Base-by-base conservation (phyloP, 345 rosid genomes). In the Citrus medica region DNA sequence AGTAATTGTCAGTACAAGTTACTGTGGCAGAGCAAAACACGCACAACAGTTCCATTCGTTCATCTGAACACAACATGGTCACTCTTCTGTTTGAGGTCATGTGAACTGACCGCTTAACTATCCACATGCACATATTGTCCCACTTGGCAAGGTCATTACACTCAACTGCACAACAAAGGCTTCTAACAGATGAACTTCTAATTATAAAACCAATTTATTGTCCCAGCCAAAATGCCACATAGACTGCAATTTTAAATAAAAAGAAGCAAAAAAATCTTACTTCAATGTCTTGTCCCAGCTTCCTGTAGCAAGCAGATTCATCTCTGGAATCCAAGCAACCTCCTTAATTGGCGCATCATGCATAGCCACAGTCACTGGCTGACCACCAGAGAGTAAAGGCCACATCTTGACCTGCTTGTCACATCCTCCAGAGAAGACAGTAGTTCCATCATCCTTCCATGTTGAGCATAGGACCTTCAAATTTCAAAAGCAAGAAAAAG, bases 321-420 rank as follows among this genome's bases (percentile, higher is more conserved):
- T 90, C 82, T 90, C 98, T 0, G 98, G 93, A 83, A 97, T 91
- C 99, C 99, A 97, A 30, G 98, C 92, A 72, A 97, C 67, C 75
- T 90, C 95, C 80, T 79, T 86, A 73, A 97, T 79, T 24, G 99
- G 96, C 7, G 91, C 97, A 67, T 97, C 98, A 78, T 97, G 99
- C 94, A 93, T 91, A 37, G 97, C 98, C 64, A 97, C 90, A 80
- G 98, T 94, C 73, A 86, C 86, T 58, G 98, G 88, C 80, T 93
- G 99, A 82, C 96, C 94, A 59, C 98, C 95, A 30, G 98, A 85
- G 72, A 84, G 74, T 67, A 96, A 80, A 40, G 98, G 93, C 99
- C 99, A 97, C 99, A 97, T 97, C 84, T 97, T 97, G 22, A 91
- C 99, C 85, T 94, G 99, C 83, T 97, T 97, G 84, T 97, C 98